These are phyloP conservation scores for Taphrina populina DNA, from an alignment of 1,139 yeast genomes.

Conservation along the genomic window DNA sequence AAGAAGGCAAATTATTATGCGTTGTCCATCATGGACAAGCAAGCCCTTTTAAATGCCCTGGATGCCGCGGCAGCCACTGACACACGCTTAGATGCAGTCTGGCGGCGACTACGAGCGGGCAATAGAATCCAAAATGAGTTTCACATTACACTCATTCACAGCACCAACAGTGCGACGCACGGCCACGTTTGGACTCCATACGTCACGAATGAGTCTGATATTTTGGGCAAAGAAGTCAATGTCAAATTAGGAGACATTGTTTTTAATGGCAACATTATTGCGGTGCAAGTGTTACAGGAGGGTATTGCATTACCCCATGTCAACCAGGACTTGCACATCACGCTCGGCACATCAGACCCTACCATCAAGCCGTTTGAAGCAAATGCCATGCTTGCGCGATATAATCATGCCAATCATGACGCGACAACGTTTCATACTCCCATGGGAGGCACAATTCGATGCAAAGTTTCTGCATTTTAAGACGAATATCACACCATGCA, in stretches of 20 bases:
- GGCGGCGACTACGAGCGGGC: slow-evolving; percentile 44
- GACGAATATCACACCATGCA: no score
- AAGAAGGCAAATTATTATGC: slow-evolving; percentile 47
- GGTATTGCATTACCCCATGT: slow-evolving; percentile 43
- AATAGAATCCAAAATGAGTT: slow-evolving; percentile 57
- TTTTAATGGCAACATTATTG: slow-evolving; percentile 57
- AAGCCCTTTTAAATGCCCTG: slow-evolving; percentile 22
- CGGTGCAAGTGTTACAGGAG: slow-evolving; percentile 53
- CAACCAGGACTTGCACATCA: slow-evolving; percentile 65
- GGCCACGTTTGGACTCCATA: slow-evolving; percentile 44
- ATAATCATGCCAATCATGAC: no score
- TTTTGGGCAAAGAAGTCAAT: slow-evolving; percentile 39
- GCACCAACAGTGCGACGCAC: slow-evolving; percentile 38
- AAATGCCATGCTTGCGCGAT: slow-evolving; percentile 51
- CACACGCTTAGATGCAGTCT: slow-evolving; percentile 37
- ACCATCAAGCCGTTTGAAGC: slow-evolving; percentile 56
- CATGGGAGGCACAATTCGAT: no score
- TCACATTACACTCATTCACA: slow-evolving; percentile 78
- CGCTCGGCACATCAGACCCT: slow-evolving; percentile 61
- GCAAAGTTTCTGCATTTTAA: no score
- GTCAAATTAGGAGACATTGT: slow-evolving; percentile 52
- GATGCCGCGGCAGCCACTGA: not conserved
- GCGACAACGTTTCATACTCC: no score
- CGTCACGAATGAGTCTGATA: slow-evolving; percentile 1
- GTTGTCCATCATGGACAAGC: slow-evolving; percentile 38